Conservation (phyloP, 495 filamentous ascomycete genomes). For the Penicillium simplicissimum region DNA sequence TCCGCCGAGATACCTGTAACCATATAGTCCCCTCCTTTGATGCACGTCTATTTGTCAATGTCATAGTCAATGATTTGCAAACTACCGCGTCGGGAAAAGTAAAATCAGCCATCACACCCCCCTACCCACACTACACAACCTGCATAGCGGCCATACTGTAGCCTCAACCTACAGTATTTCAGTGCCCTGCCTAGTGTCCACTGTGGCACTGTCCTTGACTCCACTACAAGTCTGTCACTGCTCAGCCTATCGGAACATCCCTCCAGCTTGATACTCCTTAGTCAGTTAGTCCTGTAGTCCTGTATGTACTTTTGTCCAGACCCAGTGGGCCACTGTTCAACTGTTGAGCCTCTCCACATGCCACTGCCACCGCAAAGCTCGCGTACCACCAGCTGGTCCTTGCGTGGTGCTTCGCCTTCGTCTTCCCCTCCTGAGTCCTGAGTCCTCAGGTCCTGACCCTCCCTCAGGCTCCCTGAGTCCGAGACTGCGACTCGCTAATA, state of each 20-base stretch:
- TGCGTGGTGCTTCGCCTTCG: slow-evolving; percentile 4
- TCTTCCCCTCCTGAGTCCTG: too few species aligned
- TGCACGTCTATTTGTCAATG: background rate
- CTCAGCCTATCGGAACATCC: too few species aligned
- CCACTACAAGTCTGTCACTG: too few species aligned
- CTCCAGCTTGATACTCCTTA: too few species aligned
- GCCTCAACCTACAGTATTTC: background rate
- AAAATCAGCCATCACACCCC: background rate
- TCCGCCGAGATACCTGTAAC: background rate
- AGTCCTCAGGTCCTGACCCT: too few species aligned
- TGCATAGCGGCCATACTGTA: too few species aligned
- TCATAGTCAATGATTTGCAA: background rate
- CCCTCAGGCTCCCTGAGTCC: background rate
- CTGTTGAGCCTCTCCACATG: background rate
- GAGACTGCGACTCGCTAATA: too few species aligned
- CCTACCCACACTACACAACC: background rate
- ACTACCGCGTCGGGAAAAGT: background rate
- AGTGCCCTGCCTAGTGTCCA: too few species aligned
- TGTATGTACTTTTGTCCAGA: slow-evolving; percentile 12
- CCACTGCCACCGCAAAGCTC: background rate
- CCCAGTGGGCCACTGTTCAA: too few species aligned
- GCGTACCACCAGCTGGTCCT: slow-evolving; percentile 9
- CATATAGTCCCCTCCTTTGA: background rate
- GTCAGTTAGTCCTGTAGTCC: background rate
- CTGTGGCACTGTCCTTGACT: too few species aligned